These are phyloP conservation scores for Cercophora sp. DNA, from an alignment of 495 filamentous ascomycete species.

Conservation along the genomic window DNA sequence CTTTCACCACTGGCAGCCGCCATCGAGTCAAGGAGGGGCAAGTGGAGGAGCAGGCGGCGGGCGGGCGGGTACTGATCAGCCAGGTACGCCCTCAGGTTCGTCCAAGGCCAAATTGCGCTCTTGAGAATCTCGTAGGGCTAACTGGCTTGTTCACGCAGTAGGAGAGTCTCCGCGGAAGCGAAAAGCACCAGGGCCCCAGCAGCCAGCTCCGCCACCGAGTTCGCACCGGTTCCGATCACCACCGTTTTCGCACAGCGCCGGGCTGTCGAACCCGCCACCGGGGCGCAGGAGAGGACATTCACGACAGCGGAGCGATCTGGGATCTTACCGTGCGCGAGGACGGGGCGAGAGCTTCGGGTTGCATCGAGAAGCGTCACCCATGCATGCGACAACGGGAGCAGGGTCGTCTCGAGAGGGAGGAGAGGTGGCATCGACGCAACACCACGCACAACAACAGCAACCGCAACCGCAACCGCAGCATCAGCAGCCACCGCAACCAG, in stretches of 20 bases:
- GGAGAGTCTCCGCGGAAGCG: constrained; percentile 69
- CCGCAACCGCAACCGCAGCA: constrained; percentile 13
- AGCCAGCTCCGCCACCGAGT: constrained; percentile 53
- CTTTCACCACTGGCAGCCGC: constrained; percentile 91
- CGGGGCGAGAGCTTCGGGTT: constrained; percentile 34
- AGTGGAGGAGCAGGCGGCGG: constrained; percentile 31
- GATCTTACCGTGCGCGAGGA: constrained; percentile 42
- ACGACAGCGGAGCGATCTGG: constrained; percentile 65
- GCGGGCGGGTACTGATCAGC: constrained; percentile 50
- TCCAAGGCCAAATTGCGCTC: constrained; percentile 51
- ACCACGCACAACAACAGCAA: constrained; percentile 1
- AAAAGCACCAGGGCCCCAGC: constrained; percentile 63
- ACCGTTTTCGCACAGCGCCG: constrained; percentile 53
- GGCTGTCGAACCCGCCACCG: constrained; percentile 52
- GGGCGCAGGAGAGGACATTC: constrained; percentile 62
- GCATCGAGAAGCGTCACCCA: constrained; percentile 41
- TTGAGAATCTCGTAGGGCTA: constrained; percentile 45
- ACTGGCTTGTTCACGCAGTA: constrained; percentile 46
- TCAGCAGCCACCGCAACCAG: constrained; percentile 16
- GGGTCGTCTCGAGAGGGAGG: constrained; percentile 8
- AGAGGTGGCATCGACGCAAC: neutral
- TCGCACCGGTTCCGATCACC: constrained; percentile 51
- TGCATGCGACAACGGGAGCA: constrained; percentile 21
- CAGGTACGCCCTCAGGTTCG: constrained; percentile 65
- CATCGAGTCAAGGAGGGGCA: constrained; percentile 55